Evolutionary conservation across 345 rosid genomes (phyloP), one percentile per base, ranked within the genome.

Genomic region (Syzygium aqueum): DNA sequence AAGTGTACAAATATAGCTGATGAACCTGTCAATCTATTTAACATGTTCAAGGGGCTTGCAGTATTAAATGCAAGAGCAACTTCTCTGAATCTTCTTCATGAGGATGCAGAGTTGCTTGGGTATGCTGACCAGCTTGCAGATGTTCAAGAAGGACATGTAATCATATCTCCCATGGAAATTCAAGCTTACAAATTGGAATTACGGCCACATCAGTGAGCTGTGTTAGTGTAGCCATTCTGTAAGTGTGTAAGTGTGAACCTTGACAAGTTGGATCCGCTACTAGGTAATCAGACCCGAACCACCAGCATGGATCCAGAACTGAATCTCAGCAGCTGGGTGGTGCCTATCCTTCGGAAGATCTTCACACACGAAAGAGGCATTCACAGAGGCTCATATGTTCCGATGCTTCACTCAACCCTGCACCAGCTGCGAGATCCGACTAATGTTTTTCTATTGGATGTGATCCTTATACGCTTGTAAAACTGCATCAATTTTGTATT

Each of bases 161-260:
- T 83, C 86, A 95, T 97, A 77, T 90, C 96, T 85, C 98, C 99
- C 77, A 97, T 96, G 99, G 99, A 97, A 92, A 91, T 97, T 90
- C 97, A 94, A 89, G 96, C 99, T 43, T 97, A 95, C 93, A 97
- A 96, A 92, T 91, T 97, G 90, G 98, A 95, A 85, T 86, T 97
- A 87, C 92, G 91, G 90, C 94, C 97, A 40, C 86, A 89, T 67
- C 87, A 89, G 86, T 92, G 87, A 92, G 37, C 33, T 43, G 3
- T 51, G 21, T 37, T 8, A 40, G 11, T 5, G 2, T 25, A 2
- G 25, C 25, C 2, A 11, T 61, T 59, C 27, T 8, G 1, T 52
- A n/a, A 51, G 27, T 23, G 14, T 14, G 2, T 43, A 2, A 30
- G 56, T 85, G 54, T 51, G 37, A 51, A 63, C 43, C 83, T 65